Evolutionary conservation across 495 filamentous ascomycete species (phyloP).

Genomic region (Penicillium daleae): DNA sequence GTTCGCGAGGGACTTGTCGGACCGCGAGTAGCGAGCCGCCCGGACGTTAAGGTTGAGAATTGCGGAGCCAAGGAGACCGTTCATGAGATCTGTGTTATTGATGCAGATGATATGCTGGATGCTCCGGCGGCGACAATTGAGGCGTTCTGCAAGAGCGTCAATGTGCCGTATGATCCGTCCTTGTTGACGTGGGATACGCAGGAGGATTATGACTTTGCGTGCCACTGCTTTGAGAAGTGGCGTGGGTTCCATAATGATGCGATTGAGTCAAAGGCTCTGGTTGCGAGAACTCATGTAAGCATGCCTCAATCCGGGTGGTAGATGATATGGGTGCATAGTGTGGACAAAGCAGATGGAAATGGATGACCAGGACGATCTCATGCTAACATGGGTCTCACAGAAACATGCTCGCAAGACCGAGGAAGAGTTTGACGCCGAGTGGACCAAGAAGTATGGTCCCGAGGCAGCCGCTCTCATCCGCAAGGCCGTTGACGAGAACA

Average conservation of each 20-base stretch:
- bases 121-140: constrained; percentile 71
- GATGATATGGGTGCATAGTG: neutral
- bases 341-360: neutral
- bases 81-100: constrained; percentile 81
- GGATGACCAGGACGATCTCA: no score
- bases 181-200: constrained; percentile 86
- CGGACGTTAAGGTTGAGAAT: constrained; percentile 26
- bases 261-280: constrained; percentile 74
- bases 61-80: constrained; percentile 21
- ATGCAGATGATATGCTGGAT: constrained; percentile 93
- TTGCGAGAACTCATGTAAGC: constrained; percentile 73
- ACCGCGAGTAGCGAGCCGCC: constrained; percentile 57
- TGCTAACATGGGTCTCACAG: constrained; percentile 33
- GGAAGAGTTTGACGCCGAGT: constrained; percentile 76
- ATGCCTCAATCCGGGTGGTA: neutral
- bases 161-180: constrained; percentile 65
- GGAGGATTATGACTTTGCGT: constrained; percentile 65
- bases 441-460: constrained; percentile 80
- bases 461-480: constrained; percentile 76
- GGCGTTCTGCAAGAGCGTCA: constrained; percentile 77
- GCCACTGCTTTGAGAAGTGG: constrained; percentile 89
- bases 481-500: constrained; percentile 75
- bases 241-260: constrained; percentile 95
- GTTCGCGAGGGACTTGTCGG: constrained; percentile 62
- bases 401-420: constrained; percentile 62